A percentile compares a stretch with the other conserved stretches of the same genome.
Conservation (phyloP, 179 eudicot species). For the Beta macrorhiza region DNA sequence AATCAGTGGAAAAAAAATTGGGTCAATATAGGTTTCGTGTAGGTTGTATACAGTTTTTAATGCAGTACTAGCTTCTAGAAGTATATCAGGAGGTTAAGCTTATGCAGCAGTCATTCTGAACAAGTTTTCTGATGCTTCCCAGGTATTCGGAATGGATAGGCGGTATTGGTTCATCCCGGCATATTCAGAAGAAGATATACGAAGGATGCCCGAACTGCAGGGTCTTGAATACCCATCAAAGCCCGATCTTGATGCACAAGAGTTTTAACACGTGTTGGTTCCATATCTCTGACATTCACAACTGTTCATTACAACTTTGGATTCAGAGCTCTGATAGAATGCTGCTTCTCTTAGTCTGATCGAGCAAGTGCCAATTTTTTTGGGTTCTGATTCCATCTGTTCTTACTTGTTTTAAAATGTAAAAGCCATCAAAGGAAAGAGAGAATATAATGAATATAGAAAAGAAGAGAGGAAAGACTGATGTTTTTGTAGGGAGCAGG, state of each 20-base stretch:
- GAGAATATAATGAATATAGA: background rate
- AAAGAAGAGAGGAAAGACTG: conserved; percentile 14
- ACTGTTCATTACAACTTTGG: background rate
- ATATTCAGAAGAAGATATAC: conserved; percentile 79
- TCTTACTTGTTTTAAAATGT: conserved; percentile 4
- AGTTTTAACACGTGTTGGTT: conserved; percentile 33
- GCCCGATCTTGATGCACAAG: conserved; percentile 68
- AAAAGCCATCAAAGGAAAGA: background rate
- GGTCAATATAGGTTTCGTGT: background rate
- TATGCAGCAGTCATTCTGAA: background rate
- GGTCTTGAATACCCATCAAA: conserved; percentile 90
- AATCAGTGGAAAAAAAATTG: background rate
- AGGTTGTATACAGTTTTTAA: background rate
- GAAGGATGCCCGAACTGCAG: conserved; percentile 86
- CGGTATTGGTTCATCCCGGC: conserved; percentile 77
- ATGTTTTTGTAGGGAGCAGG: conserved; percentile 6
- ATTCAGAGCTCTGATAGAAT: conserved; percentile 13
- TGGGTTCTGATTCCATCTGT: conserved; percentile 12
- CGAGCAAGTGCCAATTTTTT: background rate
- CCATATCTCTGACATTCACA: conserved; percentile 19
- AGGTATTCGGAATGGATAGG: conserved; percentile 87
- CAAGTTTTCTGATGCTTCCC: background rate
- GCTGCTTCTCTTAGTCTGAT: conserved; percentile 9
- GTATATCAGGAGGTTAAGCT: background rate
- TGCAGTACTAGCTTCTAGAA: background rate